Evolutionary conservation across 495 filamentous ascomycete species (phyloP).

Genomic region (Sporormia fimetaria): DNA sequence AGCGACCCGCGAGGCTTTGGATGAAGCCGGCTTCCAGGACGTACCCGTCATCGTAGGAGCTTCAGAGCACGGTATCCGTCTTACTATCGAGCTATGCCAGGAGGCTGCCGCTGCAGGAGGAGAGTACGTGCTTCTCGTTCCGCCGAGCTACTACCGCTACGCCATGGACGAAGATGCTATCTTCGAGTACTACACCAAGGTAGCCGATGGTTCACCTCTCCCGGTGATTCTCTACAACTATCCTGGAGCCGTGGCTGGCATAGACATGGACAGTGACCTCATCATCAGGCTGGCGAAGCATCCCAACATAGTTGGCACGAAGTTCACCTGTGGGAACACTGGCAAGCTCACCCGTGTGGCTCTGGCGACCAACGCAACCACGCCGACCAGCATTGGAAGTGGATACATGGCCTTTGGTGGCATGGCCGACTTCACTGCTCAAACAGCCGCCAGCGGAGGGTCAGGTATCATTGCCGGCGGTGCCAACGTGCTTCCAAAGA

Average conservation of each 20-base stretch:
- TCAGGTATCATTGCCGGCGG: conserved; percentile 78
- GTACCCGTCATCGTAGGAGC: conserved; percentile 73
- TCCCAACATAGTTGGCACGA: conserved; percentile 75
- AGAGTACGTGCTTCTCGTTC: conserved; percentile 67
- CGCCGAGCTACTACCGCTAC: conserved; percentile 72
- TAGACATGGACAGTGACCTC: conserved; percentile 85
- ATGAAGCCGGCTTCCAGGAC: conserved; percentile 64
- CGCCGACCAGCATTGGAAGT: conserved; percentile 48
- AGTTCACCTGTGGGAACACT: conserved; percentile 86
- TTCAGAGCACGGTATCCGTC: conserved; percentile 65
- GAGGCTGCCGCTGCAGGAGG: conserved; percentile 58
- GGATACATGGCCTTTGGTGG: conserved; percentile 83
- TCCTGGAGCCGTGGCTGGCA: conserved; percentile 78
- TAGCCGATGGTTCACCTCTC: conserved; percentile 63
- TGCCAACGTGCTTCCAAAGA: conserved; percentile 75
- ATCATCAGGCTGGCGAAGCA: conserved; percentile 71
- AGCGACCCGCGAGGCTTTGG: conserved; percentile 71
- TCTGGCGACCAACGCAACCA: conserved; percentile 61
- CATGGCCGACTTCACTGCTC: conserved; percentile 76
- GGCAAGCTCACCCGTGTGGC: conserved; percentile 81
- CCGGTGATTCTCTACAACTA: conserved; percentile 87
- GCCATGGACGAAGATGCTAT: conserved; percentile 69
- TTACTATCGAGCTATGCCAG: conserved; percentile 62
- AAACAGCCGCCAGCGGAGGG: conserved; percentile 69
- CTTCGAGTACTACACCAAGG: conserved; percentile 61